phyloP scores from a whole-genome alignment of 176 grass and related monocot species.

The Lolium multiflorum region DNA sequence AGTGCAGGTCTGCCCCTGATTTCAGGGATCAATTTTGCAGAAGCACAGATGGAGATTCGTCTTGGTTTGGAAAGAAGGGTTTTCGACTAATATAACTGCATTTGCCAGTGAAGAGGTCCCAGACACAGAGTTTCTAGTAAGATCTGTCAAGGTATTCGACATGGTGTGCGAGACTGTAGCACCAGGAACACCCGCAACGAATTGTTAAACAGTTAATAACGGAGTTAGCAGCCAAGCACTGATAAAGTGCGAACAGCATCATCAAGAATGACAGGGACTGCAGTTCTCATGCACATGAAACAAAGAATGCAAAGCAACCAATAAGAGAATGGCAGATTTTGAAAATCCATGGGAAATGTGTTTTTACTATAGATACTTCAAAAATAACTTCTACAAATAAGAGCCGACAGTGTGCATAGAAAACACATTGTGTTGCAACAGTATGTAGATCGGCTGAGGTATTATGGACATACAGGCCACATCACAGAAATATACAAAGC shows the following conservation, averaged over 20 bases:
- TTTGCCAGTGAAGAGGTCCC: neutral
- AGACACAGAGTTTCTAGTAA: conserved; percentile 11
- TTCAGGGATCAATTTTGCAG: neutral
- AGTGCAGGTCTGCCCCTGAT: neutral
- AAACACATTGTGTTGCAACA: neutral
- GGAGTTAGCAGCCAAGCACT: neutral
- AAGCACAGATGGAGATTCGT: neutral
- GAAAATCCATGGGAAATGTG: neutral
- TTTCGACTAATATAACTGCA: neutral
- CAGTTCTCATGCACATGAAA: neutral
- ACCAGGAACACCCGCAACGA: neutral
- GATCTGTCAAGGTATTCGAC: neutral
- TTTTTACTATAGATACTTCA: neutral
- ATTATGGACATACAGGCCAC: neutral
- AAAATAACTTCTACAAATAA: conserved; percentile 3
- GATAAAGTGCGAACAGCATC: neutral
- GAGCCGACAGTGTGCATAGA: neutral
- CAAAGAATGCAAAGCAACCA: neutral
- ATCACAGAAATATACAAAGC: neutral
- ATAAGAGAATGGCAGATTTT: neutral
- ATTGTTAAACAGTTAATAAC: neutral
- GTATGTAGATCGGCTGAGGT: neutral
- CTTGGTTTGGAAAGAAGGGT: neutral
- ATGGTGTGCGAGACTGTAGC: neutral
- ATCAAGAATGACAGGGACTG: neutral